Evolutionary conservation across 306 rosid genomes (phyloP).

Genomic region (Corylus avellana): DNA sequence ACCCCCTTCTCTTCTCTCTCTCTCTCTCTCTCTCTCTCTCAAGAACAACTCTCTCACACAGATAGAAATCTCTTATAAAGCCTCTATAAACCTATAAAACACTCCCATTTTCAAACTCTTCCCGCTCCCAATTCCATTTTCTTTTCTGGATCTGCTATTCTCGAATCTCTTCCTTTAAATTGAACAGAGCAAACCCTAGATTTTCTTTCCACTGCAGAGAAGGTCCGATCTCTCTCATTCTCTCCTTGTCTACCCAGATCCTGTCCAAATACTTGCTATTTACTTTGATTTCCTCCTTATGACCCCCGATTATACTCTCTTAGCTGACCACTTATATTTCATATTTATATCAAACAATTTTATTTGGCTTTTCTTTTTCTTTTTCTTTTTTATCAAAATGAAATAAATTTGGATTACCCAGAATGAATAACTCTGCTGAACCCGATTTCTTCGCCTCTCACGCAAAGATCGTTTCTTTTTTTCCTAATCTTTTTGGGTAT

Average conservation of each 20-base stretch:
- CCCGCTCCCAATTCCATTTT: slow-evolving; percentile 41
- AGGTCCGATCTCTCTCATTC: slow-evolving; percentile 31
- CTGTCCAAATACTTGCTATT: background rate
- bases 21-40: slow-evolving; percentile 15
- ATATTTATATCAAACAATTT: background rate
- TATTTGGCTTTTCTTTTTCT: background rate
- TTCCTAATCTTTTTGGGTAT: background rate
- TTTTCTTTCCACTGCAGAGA: background rate
- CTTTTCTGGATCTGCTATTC: background rate
- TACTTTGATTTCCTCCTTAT: background rate
- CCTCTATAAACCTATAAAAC: slow-evolving; percentile 40
- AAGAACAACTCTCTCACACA: slow-evolving; percentile 22
- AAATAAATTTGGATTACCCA: background rate
- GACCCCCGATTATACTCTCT: background rate
- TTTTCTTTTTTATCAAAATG: no score
- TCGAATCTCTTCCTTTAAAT: background rate
- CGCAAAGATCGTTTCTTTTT: background rate
- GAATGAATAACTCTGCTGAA: background rate
- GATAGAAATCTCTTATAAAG: slow-evolving; percentile 23
- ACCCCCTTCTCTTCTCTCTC: slow-evolving; percentile 9
- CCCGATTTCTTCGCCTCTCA: background rate
- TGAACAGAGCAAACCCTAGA: slow-evolving; percentile 23
- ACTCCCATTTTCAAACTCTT: slow-evolving; percentile 46
- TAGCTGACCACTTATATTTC: no score
- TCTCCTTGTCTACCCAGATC: background rate